A percentile compares a stretch with the other conserved stretches of the same genome.
These are phyloP conservation scores for Cryphonectria nitschkei DNA, from an alignment of 2,329 filamentous ascomycete species.

Conservation along the genomic window DNA sequence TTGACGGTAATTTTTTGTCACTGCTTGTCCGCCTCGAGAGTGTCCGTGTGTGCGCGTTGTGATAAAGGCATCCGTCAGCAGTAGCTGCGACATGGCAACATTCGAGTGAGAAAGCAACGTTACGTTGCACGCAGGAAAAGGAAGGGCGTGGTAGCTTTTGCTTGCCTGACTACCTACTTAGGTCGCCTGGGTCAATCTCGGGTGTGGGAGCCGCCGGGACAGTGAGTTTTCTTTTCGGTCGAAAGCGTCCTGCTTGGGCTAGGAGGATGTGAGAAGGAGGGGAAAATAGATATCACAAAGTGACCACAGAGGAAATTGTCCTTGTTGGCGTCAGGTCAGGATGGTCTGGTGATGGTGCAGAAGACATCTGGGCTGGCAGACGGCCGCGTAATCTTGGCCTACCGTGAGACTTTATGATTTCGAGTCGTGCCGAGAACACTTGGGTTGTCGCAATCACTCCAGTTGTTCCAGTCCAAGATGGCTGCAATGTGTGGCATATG, in stretches of 20 bases:
- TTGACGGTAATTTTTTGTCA: not conserved
- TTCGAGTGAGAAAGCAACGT: slow-evolving; percentile 33
- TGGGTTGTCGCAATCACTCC: not conserved
- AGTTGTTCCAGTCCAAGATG: not conserved
- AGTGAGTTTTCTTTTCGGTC: not conserved
- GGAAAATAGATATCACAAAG: not conserved
- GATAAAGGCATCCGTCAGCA: not conserved
- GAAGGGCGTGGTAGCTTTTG: not conserved
- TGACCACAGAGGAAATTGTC: not conserved
- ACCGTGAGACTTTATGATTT: not conserved
- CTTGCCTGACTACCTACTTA: not conserved
- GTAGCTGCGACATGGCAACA: slow-evolving; percentile 43
- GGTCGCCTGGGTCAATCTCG: slow-evolving; percentile 1
- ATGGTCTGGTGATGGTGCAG: not conserved
- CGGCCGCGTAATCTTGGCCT: not conserved
- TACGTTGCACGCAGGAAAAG: not conserved
- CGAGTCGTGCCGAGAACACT: not conserved
- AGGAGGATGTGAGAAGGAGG: not conserved
- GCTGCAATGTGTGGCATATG: not conserved
- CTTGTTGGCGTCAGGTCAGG: not conserved
- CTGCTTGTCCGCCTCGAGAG: not conserved
- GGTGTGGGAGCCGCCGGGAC: slow-evolving; percentile 6
- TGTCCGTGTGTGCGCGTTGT: not conserved
- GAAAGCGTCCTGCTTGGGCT: not conserved
- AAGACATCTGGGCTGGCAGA: not conserved